Evolutionary conservation across 2,329 filamentous ascomycete species (phyloP), one percentile per base, ranked within the genome.

Genomic region (Fusarium incarnatum): DNA sequence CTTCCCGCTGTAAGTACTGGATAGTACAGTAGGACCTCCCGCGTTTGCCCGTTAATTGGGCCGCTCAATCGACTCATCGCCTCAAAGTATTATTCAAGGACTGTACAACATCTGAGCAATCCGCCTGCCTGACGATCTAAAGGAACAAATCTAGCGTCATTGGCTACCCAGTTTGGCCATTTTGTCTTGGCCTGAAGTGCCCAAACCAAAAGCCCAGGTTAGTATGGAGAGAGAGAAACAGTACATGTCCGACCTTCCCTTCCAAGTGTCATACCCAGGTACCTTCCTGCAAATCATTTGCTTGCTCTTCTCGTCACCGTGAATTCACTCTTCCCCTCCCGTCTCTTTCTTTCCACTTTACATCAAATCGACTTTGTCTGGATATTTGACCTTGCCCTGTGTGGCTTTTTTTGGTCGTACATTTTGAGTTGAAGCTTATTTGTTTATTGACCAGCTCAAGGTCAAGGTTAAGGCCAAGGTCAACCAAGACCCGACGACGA

Each of bases 71-170:
- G 37, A 49, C 44, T 64, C 60, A 49, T 67, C 57, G 63, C 44
- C 61, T 68, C 56, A 44, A 62, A 50, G 70, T 65, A 70, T 72
- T 57, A 42, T 46, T 23, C 65, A 63, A 67, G 68, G 18, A 47
- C 25, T 34, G 50, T 70, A 68, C 71, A 69, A 75, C 71, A 64
- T 70, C 71, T 67, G 53, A 72, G 58, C 62, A 60, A 71, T 70
- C 75, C 67, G 64, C 64, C 73, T 70, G 62, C 60, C 61, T 41
- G 71, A 71, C 68, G 73, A 75, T 75, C 70, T 62, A 69, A 75
- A 70, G 71, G 73, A 68, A 56, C 56, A 64, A 62, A 68, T 46
- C 63, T 63, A 60, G 73, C 71, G 68, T 75, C 64, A 74, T 75
- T 75, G 73, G 73, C 68, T 59, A 65, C 61, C 60, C 28, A 52